Conservation (phyloP, 352 stramenopile species). For the Phytophthora melonis region DNA sequence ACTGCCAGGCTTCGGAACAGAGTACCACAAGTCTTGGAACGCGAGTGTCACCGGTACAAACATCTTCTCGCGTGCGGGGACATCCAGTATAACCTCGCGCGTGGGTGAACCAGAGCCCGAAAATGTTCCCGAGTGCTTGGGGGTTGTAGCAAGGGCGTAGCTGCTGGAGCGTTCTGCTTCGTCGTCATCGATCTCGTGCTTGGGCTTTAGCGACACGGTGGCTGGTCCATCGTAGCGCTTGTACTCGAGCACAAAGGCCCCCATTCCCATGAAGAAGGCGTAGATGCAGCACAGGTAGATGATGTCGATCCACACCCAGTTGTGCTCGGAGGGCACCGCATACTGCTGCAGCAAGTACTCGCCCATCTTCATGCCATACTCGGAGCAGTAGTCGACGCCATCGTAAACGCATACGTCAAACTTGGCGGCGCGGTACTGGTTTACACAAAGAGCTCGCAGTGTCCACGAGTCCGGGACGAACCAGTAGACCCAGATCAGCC, state of each 20-base stretch:
- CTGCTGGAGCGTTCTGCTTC: slow-evolving; percentile 4
- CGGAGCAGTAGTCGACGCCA: slow-evolving; percentile 48
- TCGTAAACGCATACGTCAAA: slow-evolving; percentile 48
- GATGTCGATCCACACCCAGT: slow-evolving; percentile 40
- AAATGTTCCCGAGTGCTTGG: slow-evolving; percentile 21
- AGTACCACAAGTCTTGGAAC: slow-evolving; percentile 48
- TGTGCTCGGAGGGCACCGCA: slow-evolving; percentile 25
- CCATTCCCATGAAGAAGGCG: slow-evolving; percentile 35
- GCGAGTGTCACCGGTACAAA: slow-evolving; percentile 41
- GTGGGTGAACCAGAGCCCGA: slow-evolving; percentile 9
- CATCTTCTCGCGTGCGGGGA: slow-evolving; percentile 21
- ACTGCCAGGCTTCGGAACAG: slow-evolving; percentile 39
- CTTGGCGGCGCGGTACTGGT: slow-evolving; percentile 46
- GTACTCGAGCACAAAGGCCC: slow-evolving; percentile 44
- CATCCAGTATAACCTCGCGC: slow-evolving; percentile 17
- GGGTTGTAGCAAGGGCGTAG: slow-evolving; percentile 26
- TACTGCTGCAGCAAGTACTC: slow-evolving; percentile 49
- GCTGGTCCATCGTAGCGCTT: slow-evolving; percentile 41
- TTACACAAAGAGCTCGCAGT: slow-evolving; percentile 47
- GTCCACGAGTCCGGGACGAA: slow-evolving; percentile 63
- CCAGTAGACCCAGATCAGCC: slow-evolving; percentile 72
- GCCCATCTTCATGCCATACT: slow-evolving; percentile 43
- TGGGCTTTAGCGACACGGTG: slow-evolving; percentile 20
- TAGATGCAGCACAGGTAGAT: slow-evolving; percentile 39
- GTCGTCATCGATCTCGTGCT: background rate